A percentile compares a stretch with the other conserved stretches of the same genome.
phyloP scores from a whole-genome alignment of 177 flowering plant genomes.

The Vitis hybrid region DNA sequence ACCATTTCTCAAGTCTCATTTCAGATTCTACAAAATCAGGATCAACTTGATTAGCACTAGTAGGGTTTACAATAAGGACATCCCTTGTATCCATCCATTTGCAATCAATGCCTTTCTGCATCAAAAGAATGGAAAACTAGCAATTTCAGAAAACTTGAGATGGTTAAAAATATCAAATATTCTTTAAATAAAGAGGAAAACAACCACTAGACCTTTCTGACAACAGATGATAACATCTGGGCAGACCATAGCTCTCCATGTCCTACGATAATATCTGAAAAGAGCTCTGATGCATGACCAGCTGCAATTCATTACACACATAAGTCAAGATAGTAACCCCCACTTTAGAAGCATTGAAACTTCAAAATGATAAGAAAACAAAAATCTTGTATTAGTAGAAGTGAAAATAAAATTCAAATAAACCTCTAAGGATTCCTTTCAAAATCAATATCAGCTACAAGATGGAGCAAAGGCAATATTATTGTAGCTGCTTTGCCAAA shows the following conservation, averaged over 20 bases:
- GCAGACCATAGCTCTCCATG: slow-evolving; percentile 99
- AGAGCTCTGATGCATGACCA: slow-evolving; percentile 97
- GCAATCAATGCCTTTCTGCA: slow-evolving; percentile 75
- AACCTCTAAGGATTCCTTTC: neutral
- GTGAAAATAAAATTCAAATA: neutral
- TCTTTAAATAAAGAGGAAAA: neutral
- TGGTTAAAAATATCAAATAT: neutral
- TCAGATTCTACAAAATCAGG: slow-evolving; percentile 83
- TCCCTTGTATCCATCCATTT: slow-evolving; percentile 98
- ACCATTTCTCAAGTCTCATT: slow-evolving; percentile 81
- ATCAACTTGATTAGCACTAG: slow-evolving; percentile 87
- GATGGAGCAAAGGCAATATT: neutral
- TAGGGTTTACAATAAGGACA: slow-evolving; percentile 87
- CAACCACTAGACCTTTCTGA: slow-evolving; percentile 64
- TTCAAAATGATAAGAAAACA: neutral
- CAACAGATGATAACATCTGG: slow-evolving; percentile 64
- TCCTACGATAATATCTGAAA: slow-evolving; percentile 91
- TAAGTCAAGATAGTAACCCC: neutral
- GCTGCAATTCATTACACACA: slow-evolving; percentile 48
- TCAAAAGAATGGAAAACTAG: slow-evolving; percentile 5
- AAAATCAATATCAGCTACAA: neutral
- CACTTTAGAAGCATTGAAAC: neutral
- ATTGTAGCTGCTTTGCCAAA: neutral
- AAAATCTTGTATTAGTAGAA: neutral
- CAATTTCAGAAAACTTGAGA: neutral